Conservation (phyloP, 345 rosid genomes). For the Brassica juncea region DNA sequence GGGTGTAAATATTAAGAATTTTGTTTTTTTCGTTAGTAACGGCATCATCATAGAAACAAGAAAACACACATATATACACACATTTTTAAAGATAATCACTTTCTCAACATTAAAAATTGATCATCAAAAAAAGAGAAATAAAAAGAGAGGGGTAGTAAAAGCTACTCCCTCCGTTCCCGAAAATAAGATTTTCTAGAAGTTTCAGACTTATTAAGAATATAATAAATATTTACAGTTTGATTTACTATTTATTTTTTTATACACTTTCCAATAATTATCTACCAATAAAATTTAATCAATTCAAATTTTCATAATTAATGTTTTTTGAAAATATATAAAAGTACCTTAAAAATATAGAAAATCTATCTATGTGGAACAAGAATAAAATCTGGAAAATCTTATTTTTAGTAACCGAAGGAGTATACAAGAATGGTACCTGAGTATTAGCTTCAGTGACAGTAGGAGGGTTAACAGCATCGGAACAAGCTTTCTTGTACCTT, state of each 20-base stretch:
- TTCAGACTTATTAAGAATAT: no score
- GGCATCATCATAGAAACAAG: neutral
- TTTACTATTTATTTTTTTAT: no score
- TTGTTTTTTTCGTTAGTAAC: neutral
- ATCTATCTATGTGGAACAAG: neutral
- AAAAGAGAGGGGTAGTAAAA: neutral
- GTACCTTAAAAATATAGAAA: no score
- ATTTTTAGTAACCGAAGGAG: neutral
- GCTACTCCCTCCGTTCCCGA: no score
- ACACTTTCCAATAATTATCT: no score
- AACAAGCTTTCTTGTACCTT: conserved; percentile 76
- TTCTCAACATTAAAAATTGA: neutral
- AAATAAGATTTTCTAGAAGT: no score
- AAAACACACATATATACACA: neutral
- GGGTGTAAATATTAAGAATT: neutral
- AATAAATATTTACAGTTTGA: no score
- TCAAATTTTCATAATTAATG: no score
- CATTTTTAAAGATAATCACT: neutral
- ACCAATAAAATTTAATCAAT: no score
- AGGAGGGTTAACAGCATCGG: conserved; percentile 63
- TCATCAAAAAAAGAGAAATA: no score
- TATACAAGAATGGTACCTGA: conserved; percentile 52
- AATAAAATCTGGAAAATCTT: no score
- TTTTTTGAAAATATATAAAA: no score
- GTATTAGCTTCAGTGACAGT: conserved; percentile 79